These are phyloP conservation scores for Linum tenue DNA, from an alignment of 345 rosid genomes.

Conservation along the genomic window DNA sequence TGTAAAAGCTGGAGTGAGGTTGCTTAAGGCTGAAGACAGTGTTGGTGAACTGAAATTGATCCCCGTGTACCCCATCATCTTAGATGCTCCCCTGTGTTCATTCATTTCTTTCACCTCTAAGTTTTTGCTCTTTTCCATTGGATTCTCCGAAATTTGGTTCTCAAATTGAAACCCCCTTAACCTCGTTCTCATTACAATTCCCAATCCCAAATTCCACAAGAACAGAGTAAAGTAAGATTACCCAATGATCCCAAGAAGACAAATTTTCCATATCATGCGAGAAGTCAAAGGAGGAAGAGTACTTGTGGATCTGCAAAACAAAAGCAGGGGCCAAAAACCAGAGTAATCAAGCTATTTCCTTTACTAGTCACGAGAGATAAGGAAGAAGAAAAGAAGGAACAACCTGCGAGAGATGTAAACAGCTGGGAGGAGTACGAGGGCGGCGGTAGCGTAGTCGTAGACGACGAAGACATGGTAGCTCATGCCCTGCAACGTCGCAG, in stretches of 20 bases:
- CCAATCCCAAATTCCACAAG: no score
- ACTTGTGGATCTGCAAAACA: constrained; percentile 47
- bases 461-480: constrained; percentile 62
- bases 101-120: background rate
- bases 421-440: constrained; percentile 80
- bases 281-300: constrained; percentile 61
- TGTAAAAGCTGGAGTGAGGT: constrained; percentile 91
- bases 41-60: constrained; percentile 76
- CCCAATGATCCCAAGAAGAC: constrained; percentile 81
- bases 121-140: no score
- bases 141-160: no score
- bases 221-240: constrained; percentile 12
- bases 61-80: constrained; percentile 79
- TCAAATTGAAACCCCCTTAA: no score
- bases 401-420: constrained; percentile 68
- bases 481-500: constrained; percentile 78
- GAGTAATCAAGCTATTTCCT: background rate
- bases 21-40: constrained; percentile 93
- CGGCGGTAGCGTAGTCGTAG: constrained; percentile 71
- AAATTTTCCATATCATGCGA: constrained; percentile 54
- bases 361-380: background rate
- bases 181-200: no score
- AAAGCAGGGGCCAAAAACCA: background rate
- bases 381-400: background rate
- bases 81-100: constrained; percentile 56